These are phyloP conservation scores for Trypanosoma boissoni DNA, from an alignment of 208 protist species.

Conservation along the genomic window DNA sequence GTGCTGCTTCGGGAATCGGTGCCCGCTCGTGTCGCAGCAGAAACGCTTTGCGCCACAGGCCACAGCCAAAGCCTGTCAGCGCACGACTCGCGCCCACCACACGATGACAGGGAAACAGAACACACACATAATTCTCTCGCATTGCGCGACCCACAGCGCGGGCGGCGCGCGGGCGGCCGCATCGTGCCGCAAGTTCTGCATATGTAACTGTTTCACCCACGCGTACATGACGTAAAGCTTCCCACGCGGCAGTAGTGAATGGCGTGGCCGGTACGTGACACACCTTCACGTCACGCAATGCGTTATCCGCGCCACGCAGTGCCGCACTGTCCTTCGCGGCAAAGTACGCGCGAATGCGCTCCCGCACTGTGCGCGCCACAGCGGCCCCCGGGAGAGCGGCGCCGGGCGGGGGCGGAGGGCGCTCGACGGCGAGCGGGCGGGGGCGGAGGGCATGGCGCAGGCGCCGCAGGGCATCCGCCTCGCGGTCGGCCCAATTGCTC, in stretches of 20 bases:
- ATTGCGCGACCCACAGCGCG: conserved; percentile 67
- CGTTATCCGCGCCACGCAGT: too few relatives aligned
- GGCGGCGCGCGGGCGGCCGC: conserved; percentile 9
- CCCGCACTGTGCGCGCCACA: too few relatives aligned
- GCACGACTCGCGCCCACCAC: conserved; percentile 46
- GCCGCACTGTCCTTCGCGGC: too few relatives aligned
- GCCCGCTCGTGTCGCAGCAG: conserved; percentile 65
- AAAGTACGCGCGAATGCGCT: too few relatives aligned
- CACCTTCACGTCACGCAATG: conserved; percentile 40
- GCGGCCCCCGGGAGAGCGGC: too few relatives aligned
- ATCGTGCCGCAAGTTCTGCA: conserved; percentile 37
- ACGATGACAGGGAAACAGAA: conserved; percentile 76
- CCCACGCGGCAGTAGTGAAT: conserved; percentile 43
- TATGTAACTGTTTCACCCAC: conserved; percentile 47
- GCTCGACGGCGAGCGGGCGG: conserved; percentile 2
- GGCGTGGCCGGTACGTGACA: conserved; percentile 30
- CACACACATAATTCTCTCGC: conserved; percentile 48
- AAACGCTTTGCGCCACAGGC: conserved; percentile 63
- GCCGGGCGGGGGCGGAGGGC: not conserved
- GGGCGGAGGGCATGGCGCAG: conserved; percentile 16
- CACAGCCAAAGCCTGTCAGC: conserved; percentile 57
- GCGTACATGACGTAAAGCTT: conserved; percentile 43
- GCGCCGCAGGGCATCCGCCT: conserved; percentile 26
- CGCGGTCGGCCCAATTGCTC: conserved; percentile 47
- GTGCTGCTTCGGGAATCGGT: conserved; percentile 24